A percentile compares a stretch with the other conserved stretches of the same genome.
Conservation (phyloP, 805 yeast species). For the Myxozyma monticola region DNA sequence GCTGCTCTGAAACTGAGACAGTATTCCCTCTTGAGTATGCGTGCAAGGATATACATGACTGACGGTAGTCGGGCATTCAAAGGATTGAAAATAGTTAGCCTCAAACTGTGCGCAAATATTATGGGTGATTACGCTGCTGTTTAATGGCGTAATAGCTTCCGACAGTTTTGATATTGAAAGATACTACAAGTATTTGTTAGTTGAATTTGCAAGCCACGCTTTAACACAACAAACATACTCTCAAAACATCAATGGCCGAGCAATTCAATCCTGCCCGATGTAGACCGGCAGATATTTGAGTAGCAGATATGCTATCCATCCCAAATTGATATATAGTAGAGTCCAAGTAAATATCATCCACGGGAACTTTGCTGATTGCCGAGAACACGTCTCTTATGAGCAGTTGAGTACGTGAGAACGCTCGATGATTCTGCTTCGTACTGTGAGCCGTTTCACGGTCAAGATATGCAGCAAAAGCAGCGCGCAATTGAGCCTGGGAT, state of each 20-base stretch:
- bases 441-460: too few species aligned
- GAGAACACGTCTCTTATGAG: conserved; percentile 13
- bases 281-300: conserved; percentile 17
- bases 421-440: too few species aligned
- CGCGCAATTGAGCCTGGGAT: conserved; percentile 4
- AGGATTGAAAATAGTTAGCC: not conserved
- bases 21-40: conserved; percentile 26
- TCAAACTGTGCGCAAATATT: conserved; percentile 3
- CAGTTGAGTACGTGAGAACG: too few species aligned
- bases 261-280: not conserved
- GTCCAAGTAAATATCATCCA: not conserved
- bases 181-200: not conserved
- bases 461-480: too few species aligned
- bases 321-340: conserved; percentile 31
- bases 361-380: conserved; percentile 9
- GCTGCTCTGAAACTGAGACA: conserved; percentile 19
- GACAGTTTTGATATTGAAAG: conserved; percentile 9
- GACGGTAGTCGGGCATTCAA: not conserved
- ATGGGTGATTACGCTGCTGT: too few species aligned
- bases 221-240: not conserved
- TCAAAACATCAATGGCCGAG: conserved; percentile 20
- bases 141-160: not conserved
- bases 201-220: not conserved
- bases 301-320: conserved; percentile 32
- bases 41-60: conserved; percentile 25